Conservation (phyloP, 495 filamentous ascomycete genomes). For the Podospora anserina region DNA sequence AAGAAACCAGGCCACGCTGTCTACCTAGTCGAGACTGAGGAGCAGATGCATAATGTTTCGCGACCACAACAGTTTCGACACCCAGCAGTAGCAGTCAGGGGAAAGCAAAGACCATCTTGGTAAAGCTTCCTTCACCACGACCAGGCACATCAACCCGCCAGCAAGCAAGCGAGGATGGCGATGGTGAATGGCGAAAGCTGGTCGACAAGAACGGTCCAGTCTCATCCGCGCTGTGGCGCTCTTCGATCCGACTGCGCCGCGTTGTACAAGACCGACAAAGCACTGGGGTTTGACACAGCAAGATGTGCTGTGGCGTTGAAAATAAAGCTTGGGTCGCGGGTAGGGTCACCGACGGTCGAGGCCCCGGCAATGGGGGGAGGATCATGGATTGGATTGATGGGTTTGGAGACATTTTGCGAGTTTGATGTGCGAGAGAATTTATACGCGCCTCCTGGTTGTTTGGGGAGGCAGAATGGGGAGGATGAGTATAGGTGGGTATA, state of each 20-base stretch:
- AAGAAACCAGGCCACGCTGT: background rate
- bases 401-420: background rate
- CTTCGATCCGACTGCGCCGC: background rate
- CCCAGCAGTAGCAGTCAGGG: background rate
- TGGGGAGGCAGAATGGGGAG: background rate
- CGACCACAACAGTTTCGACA: background rate
- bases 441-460: background rate
- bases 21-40: background rate
- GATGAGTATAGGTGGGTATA: background rate
- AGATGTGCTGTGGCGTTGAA: conserved; percentile 4
- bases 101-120: background rate
- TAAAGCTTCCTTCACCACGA: background rate
- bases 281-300: background rate
- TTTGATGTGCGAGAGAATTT: background rate
- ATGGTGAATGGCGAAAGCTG: background rate
- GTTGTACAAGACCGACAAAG: background rate
- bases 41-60: background rate
- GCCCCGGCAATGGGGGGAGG: background rate
- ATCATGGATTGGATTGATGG: background rate
- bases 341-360: background rate
- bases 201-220: background rate
- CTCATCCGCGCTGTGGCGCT: background rate
- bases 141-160: background rate
- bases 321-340: conserved; percentile 1
- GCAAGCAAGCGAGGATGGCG: background rate